A percentile compares a stretch with the other conserved stretches of the same genome.
phyloP scores from a whole-genome alignment of 108 stramenopile species.

The Bacterosira constricta region DNA sequence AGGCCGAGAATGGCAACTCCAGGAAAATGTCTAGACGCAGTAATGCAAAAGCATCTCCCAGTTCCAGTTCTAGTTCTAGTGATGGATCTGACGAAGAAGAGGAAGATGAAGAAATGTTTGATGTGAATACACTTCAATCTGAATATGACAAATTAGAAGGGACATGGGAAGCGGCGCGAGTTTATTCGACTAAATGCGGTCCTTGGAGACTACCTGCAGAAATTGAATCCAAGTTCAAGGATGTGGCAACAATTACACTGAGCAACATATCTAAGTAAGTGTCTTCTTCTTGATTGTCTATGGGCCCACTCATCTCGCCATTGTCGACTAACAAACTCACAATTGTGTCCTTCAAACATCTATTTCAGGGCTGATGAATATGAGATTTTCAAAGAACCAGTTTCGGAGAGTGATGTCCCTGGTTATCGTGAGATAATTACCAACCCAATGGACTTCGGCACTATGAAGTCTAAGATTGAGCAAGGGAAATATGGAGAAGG shows the following conservation, averaged over 20 bases:
- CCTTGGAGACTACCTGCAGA: conserved; percentile 65
- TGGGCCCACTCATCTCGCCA: not conserved
- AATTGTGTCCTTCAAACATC: not conserved
- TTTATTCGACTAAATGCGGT: conserved; percentile 52
- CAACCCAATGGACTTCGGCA: conserved; percentile 76
- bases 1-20: conserved; percentile 7
- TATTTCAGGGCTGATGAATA: conserved; percentile 59
- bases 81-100: conserved; percentile 19
- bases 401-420: conserved; percentile 72
- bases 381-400: conserved; percentile 71
- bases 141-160: conserved; percentile 49
- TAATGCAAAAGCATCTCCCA: conserved; percentile 11
- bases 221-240: conserved; percentile 57
- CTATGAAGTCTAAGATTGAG: conserved; percentile 71
- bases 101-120: conserved; percentile 31
- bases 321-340: not conserved
- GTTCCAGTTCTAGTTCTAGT: not conserved
- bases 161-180: conserved; percentile 58
- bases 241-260: conserved; percentile 62
- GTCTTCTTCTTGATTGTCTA: not conserved
- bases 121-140: conserved; percentile 48
- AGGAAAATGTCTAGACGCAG: conserved; percentile 32
- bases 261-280: conserved; percentile 56
- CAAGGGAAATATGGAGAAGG: conserved; percentile 75
- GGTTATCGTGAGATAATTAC: conserved; percentile 70